phyloP scores from a whole-genome alignment of 78 protist species.

The slime mould (Dictyostelium discoideum) region DNA sequence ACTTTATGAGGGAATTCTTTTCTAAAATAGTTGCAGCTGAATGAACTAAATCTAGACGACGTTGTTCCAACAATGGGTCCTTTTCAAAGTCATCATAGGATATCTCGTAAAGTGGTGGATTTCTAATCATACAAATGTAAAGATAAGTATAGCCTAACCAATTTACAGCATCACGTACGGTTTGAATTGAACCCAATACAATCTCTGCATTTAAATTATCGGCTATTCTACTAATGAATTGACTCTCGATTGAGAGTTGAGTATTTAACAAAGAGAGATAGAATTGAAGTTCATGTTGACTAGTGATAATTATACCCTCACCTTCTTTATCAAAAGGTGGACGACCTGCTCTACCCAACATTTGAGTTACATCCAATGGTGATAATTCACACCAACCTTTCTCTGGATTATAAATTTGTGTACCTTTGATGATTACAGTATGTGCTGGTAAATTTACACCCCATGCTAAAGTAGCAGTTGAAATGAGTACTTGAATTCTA shows the following conservation, averaged over 20 bases:
- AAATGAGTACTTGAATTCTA: constrained; percentile 95
- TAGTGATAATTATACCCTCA: constrained; percentile 97
- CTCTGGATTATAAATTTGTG: constrained; percentile 97
- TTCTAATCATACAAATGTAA: constrained; percentile 96
- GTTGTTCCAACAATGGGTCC: constrained; percentile 86
- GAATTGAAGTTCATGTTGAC: constrained; percentile 94
- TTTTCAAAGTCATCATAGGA: constrained; percentile 60
- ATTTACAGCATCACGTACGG: constrained; percentile 90
- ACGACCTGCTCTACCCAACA: constrained; percentile 99
- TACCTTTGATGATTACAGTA: constrained; percentile 99
- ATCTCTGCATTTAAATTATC: constrained; percentile 99
- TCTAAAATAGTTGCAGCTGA: constrained; percentile 96
- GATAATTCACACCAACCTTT: constrained; percentile 97
- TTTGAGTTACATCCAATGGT: constrained; percentile 98
- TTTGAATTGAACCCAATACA: constrained; percentile 95
- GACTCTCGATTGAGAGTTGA: constrained; percentile 99
- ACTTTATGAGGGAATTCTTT: constrained; percentile 88
- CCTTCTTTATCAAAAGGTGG: constrained; percentile 98
- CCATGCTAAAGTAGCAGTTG: constrained; percentile 99
- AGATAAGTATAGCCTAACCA: constrained; percentile 99
- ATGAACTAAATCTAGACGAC: constrained; percentile 93
- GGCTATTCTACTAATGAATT: constrained; percentile 87
- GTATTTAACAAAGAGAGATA: constrained; percentile 97
- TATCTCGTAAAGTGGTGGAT: constrained; percentile 95
- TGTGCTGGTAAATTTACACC: constrained; percentile 99